Percentiles rank a stretch among this genome's conserved stretches.
phyloP scores from a whole-genome alignment of 768 basidiomycete species.

The Mycena rosella region DNA sequence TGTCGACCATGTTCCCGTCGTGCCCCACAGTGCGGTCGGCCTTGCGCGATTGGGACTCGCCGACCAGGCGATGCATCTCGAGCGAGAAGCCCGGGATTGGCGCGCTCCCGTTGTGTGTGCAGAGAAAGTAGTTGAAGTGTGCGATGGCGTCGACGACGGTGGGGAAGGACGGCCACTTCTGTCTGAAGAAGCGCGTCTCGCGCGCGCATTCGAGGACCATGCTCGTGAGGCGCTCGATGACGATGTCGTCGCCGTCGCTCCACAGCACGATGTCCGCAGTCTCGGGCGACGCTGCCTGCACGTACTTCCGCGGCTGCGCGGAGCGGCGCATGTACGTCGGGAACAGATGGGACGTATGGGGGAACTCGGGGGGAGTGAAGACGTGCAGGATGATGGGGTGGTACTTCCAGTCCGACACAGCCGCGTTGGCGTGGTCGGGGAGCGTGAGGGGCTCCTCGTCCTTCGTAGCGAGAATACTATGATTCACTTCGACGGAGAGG shows the following conservation, averaged over 20 bases:
- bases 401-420: conserved; percentile 1
- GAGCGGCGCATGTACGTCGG: no score
- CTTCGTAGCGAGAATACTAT: background rate
- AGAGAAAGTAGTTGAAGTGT: conserved; percentile 16
- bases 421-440: background rate
- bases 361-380: no score
- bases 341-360: no score
- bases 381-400: background rate
- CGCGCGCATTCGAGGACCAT: background rate
- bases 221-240: background rate
- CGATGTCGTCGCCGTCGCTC: background rate
- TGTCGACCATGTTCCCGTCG: conserved; percentile 12
- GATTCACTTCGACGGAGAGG: background rate
- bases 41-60: background rate
- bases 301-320: background rate
- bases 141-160: background rate
- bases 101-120: background rate
- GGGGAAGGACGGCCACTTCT: background rate
- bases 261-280: background rate
- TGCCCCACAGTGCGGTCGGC: background rate
- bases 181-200: conserved; percentile 1
- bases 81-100: conserved; percentile 1
- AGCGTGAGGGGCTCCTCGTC: no score
- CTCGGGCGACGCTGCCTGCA: conserved; percentile 2
- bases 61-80: conserved; percentile 12